Evolutionary conservation across 345 rosid genomes (phyloP).

Genomic region (Gossypium sturtianum): DNA sequence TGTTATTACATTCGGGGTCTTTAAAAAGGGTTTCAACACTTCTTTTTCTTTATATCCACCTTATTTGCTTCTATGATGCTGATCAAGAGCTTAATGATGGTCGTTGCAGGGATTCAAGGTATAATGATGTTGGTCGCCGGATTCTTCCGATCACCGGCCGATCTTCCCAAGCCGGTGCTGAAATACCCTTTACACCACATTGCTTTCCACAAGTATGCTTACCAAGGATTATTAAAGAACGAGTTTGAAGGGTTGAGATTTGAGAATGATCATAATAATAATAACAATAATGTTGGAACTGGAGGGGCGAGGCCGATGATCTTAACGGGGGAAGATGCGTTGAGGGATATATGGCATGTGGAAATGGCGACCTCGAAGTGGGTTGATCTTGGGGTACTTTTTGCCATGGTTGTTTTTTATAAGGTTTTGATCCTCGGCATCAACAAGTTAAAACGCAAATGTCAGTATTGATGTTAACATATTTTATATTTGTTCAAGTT

Average conservation of each 20-base stretch:
- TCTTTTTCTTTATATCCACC: constrained; percentile 21
- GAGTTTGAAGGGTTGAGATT: constrained; percentile 38
- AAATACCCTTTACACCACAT: constrained; percentile 43
- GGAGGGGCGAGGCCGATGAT: not conserved
- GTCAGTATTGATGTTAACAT: no score
- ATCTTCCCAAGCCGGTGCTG: constrained; percentile 32
- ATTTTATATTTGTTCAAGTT: no score
- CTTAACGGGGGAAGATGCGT: constrained; percentile 24
- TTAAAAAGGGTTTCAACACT: constrained; percentile 24
- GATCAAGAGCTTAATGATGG: constrained; percentile 44
- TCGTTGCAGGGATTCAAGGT: constrained; percentile 38
- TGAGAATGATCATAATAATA: not conserved
- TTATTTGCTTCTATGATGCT: constrained; percentile 40
- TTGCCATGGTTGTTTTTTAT: constrained; percentile 34
- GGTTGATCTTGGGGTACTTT: constrained; percentile 37
- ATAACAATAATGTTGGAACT: not conserved
- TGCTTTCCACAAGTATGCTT: constrained; percentile 36
- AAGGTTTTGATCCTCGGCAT: constrained; percentile 27
- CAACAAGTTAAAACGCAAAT: constrained; percentile 9
- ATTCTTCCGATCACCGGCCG: constrained; percentile 26
- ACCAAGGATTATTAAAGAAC: constrained; percentile 45
- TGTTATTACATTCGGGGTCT: constrained; percentile 30
- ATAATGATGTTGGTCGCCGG: constrained; percentile 42
- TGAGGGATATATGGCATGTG: constrained; percentile 35
- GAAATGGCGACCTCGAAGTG: constrained; percentile 46